These are phyloP conservation scores for Fusarium sp. DNA, from an alignment of 2,329 filamentous ascomycete genomes.

Conservation along the genomic window DNA sequence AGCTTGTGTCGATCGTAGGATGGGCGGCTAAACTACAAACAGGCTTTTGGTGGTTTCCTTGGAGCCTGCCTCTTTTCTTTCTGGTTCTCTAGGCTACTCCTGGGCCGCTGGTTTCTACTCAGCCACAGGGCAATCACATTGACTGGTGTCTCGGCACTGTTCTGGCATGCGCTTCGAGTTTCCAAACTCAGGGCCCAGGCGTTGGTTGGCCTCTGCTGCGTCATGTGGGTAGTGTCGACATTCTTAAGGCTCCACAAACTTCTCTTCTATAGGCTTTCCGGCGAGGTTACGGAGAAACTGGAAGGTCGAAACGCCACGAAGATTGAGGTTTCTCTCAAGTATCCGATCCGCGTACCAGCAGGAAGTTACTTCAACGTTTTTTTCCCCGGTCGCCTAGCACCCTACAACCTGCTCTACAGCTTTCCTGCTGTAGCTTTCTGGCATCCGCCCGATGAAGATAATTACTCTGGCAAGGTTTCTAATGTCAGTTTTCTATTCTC, in stretches of 20 bases:
- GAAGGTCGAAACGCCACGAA: slow-evolving; percentile 1
- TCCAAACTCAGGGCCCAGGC: not conserved
- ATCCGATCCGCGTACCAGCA: not conserved
- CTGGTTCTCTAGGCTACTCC: not conserved
- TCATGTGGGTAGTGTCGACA: not conserved
- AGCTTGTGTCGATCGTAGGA: not conserved
- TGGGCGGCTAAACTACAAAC: not conserved
- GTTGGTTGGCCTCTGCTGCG: not conserved
- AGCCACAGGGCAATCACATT: not conserved
- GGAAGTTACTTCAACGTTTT: slow-evolving; percentile 21
- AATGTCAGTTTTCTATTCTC: slow-evolving; percentile 9
- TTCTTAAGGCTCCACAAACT: not conserved
- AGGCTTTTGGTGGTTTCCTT: not conserved
- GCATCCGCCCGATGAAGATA: not conserved
- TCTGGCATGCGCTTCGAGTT: not conserved
- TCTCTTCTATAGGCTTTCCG: not conserved
- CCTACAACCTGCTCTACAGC: not conserved
- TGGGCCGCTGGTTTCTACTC: not conserved
- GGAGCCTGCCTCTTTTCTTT: not conserved
- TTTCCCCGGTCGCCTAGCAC: slow-evolving; percentile 1
- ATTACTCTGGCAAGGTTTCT: not conserved
- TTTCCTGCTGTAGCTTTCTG: slow-evolving; percentile 3
- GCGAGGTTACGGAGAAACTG: not conserved
- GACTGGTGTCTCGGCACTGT: not conserved
- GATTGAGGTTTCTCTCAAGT: slow-evolving; percentile 4